Evolutionary conservation across 1,139 yeast species (phyloP), one percentile per base, ranked within the genome.

Genomic region (Pichia sp.): DNA sequence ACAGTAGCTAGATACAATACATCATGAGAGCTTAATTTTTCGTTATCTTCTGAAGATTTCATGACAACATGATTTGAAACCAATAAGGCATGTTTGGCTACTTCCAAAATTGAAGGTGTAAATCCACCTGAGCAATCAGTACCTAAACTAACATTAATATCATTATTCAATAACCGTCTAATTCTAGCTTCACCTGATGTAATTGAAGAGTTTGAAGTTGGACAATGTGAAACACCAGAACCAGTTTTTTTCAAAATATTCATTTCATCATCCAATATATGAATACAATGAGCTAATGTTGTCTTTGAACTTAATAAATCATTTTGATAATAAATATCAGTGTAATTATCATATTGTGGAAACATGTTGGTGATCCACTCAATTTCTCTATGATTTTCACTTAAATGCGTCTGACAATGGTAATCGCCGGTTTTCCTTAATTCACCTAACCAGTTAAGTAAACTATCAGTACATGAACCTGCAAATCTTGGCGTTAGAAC

Each of bases 111-210:
- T 40, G 90, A 83, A 29, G 87, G 82, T 15, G 94, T 80, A 65
- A 77, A 88, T 0, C 98, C 98, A 9, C 96, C 98, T 40, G 96
- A 85, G 24, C 90, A 79, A 63, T 92, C 98, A 1, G 96, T 85
- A 1, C 98, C 98, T 45, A 92, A 72, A 9, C 94, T 78, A 20
- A 90, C 92, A 52, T 87, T 85, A 55, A 90, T 75, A 12, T 77
- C 79, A 46, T 76, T 74, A 44, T 82, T 72, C 50, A 89, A 70
- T 44, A 87, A 68, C 71, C 83, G 78, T 56, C 85, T 74, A 8
- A 92, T 78, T 20, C 92, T 86, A 7, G 96, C 94, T 64, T 88
- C 94, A 13, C 98, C 98, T 23, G 95, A 84, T 1, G 95, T 82
- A 51, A 92, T 76, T 26, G 95, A 82, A 0, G 95, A 81, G 63